Conservation (phyloP, 495 filamentous ascomycete species). For the Lindgomyces ingoldianus region DNA sequence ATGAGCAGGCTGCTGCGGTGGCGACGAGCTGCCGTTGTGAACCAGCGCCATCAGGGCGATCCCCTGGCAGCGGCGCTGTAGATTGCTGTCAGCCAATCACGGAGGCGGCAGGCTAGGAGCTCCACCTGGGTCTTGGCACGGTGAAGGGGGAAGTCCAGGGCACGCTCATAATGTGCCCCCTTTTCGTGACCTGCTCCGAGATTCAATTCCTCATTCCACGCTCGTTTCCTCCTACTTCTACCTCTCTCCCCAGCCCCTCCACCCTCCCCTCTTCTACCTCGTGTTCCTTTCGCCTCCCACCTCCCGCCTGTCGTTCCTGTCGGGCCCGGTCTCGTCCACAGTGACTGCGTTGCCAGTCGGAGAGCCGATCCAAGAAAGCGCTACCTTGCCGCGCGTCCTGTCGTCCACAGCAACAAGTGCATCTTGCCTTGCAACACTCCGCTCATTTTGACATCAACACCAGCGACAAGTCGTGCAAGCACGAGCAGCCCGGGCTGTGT, state of each 20-base stretch:
- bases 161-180: conserved; percentile 5
- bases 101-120: not conserved
- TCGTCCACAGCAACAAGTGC: not conserved
- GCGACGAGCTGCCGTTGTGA: too few species aligned
- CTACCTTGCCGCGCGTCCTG: not conserved
- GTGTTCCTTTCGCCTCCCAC: conserved; percentile 16
- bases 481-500: not conserved
- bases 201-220: conserved; percentile 18
- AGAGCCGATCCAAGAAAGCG: conserved; percentile 4
- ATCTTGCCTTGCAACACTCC: not conserved
- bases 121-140: not conserved
- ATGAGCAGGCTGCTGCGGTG: not conserved
- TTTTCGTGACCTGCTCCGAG: not conserved
- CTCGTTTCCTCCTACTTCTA: conserved; percentile 1
- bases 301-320: conserved; percentile 17
- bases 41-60: not conserved
- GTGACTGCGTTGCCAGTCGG: not conserved
- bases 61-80: not conserved
- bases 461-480: too few species aligned
- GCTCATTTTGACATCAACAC: not conserved
- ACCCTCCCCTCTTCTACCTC: not conserved
- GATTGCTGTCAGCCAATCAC: not conserved
- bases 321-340: not conserved
- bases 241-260: not conserved
- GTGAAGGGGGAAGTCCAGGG: not conserved